Percentiles rank a stretch among this genome's conserved stretches.
Evolutionary conservation across 192 early-diverging fungal genomes (phyloP).

Genomic region (Backusella tuberculispora): DNA sequence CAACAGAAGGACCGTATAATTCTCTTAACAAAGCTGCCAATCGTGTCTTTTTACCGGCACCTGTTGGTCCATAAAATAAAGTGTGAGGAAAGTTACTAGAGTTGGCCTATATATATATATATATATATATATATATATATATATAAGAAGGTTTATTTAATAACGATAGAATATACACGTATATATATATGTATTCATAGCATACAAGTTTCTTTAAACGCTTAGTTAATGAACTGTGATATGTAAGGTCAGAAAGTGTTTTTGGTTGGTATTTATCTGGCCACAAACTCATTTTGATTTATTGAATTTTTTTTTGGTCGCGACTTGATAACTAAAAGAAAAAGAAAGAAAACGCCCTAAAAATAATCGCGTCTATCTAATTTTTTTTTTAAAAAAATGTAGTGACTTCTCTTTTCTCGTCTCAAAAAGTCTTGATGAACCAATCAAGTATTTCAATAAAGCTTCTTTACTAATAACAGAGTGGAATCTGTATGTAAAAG

Average conservation of each 20-base stretch:
- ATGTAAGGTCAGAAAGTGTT: slow-evolving; percentile 82
- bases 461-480: no score
- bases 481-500: no score
- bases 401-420: not conserved
- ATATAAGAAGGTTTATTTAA: no score
- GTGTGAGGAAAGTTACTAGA: slow-evolving; percentile 93
- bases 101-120: slow-evolving; percentile 50
- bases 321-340: not conserved
- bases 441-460: no score
- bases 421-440: no score
- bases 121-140: no score
- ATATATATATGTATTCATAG: no score
- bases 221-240: slow-evolving; percentile 73
- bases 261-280: slow-evolving; percentile 93
- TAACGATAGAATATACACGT: not conserved
- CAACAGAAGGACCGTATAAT: slow-evolving; percentile 87
- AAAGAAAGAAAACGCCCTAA: not conserved
- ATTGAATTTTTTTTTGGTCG: not conserved
- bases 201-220: slow-evolving; percentile 78
- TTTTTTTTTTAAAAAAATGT: not conserved
- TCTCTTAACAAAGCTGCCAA: slow-evolving; percentile 85
- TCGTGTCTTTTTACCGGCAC: slow-evolving; percentile 96
- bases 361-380: not conserved
- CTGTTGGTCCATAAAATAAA: slow-evolving; percentile 94
- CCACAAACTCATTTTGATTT: slow-evolving; percentile 72